Evolutionary conservation across 768 basidiomycete genomes (phyloP).

Genomic region (Naematelia encephala): DNA sequence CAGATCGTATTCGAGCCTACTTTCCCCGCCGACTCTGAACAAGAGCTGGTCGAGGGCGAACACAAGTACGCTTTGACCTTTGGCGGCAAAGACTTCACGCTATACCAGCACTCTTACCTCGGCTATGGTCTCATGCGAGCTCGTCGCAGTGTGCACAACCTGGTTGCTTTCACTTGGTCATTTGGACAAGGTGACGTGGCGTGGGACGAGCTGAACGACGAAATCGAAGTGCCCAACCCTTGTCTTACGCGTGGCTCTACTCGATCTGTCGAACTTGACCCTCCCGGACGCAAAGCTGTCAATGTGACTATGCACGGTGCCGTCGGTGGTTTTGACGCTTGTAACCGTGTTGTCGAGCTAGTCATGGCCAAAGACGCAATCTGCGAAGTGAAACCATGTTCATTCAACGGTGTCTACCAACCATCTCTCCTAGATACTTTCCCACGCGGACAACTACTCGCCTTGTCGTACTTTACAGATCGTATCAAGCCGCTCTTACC

Average conservation of each 20-base stretch:
- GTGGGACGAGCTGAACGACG: conserved; percentile 49
- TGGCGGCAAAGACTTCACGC: conserved; percentile 64
- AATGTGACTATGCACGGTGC: conserved; percentile 84
- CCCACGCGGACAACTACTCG: conserved; percentile 74
- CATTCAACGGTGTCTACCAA: conserved; percentile 97
- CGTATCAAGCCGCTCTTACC: conserved; percentile 74
- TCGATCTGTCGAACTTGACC: conserved; percentile 63
- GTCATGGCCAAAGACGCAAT: conserved; percentile 94
- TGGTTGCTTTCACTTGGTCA: conserved; percentile 82
- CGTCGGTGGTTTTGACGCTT: conserved; percentile 80
- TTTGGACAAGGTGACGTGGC: conserved; percentile 50
- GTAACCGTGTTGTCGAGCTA: conserved; percentile 74
- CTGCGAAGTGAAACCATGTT: conserved; percentile 88
- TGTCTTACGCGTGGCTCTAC: conserved; percentile 70
- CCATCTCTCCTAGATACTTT: conserved; percentile 86
- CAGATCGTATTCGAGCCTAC: conserved; percentile 94
- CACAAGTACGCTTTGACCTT: conserved; percentile 85
- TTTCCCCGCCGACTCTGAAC: conserved; percentile 55
- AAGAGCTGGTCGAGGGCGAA: conserved; percentile 68
- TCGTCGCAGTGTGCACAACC: conserved; percentile 73
- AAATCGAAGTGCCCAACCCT: conserved; percentile 64
- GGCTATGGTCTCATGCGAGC: conserved; percentile 94
- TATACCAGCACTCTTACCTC: conserved; percentile 97
- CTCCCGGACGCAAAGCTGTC: conserved; percentile 53
- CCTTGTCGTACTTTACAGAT: conserved; percentile 99